Percentiles rank a stretch among this genome's conserved stretches.
Evolutionary conservation across 768 basidiomycete genomes (phyloP).

Genomic region (Mycena chlorophos): DNA sequence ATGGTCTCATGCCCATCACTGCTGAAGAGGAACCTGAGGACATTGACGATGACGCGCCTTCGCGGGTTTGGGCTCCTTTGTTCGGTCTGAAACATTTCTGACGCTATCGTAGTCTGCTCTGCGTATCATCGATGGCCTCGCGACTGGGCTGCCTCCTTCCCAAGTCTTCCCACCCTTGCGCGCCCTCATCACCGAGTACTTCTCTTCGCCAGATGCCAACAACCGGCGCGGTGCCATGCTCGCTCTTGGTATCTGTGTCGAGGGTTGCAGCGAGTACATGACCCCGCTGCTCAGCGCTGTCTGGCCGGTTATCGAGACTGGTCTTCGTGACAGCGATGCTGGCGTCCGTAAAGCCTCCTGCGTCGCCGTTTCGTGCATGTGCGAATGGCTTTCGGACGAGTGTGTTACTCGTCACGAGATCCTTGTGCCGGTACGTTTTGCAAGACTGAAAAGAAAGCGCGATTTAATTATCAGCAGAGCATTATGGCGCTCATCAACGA

Average conservation of each 20-base stretch:
- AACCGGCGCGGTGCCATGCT: slow-evolving; percentile 91
- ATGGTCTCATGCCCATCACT: slow-evolving; percentile 91
- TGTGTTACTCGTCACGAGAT: slow-evolving; percentile 79
- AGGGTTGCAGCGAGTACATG: slow-evolving; percentile 98
- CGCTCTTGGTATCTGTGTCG: slow-evolving; percentile 92
- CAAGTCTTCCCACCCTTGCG: slow-evolving; percentile 96
- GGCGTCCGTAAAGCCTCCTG: slow-evolving; percentile 95
- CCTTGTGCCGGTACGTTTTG: slow-evolving; percentile 75
- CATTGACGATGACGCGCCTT: slow-evolving; percentile 89
- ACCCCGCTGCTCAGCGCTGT: slow-evolving; percentile 87
- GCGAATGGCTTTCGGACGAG: slow-evolving; percentile 96
- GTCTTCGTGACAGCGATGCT: slow-evolving; percentile 80
- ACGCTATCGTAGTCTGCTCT: slow-evolving; percentile 71
- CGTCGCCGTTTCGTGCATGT: slow-evolving; percentile 91
- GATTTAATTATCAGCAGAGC: slow-evolving; percentile 44
- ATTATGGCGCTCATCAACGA: slow-evolving; percentile 92
- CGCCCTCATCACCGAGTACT: slow-evolving; percentile 79
- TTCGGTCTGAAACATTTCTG: background rate
- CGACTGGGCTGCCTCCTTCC: slow-evolving; percentile 87
- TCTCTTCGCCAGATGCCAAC: slow-evolving; percentile 73
- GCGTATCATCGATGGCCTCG: slow-evolving; percentile 89
- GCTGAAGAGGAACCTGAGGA: slow-evolving; percentile 94
- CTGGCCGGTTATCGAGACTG: slow-evolving; percentile 92
- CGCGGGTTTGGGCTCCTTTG: slow-evolving; percentile 59
- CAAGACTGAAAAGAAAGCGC: background rate